phyloP scores from a whole-genome alignment of 2,329 filamentous ascomycete species.

The Botrytis paeoniae region DNA sequence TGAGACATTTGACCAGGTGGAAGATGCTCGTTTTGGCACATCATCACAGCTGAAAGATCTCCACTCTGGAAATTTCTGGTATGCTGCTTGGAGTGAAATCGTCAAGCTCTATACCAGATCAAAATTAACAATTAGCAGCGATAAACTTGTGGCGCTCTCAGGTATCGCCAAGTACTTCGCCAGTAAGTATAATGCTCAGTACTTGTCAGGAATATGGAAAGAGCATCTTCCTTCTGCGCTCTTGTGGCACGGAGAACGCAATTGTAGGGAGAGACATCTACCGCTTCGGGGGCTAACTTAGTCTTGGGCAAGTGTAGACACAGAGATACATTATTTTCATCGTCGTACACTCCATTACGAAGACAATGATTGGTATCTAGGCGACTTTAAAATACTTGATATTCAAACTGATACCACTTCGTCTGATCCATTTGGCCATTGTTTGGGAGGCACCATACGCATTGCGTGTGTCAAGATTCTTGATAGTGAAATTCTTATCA shows the following conservation, averaged over 20 bases:
- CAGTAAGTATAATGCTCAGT: too few relatives aligned
- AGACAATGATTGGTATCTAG: not conserved
- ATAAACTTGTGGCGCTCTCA: not conserved
- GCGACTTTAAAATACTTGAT: not conserved
- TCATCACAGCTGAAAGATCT: too few relatives aligned
- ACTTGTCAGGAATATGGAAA: too few relatives aligned
- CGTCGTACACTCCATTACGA: not conserved
- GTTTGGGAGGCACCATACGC: not conserved
- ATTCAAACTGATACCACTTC: too few relatives aligned
- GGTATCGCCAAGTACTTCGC: too few relatives aligned
- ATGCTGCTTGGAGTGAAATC: too few relatives aligned
- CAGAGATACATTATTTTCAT: not conserved
- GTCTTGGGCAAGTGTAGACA: not conserved
- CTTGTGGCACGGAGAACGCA: too few relatives aligned
- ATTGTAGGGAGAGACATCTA: not conserved
- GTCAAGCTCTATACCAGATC: not conserved
- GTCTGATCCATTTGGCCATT: not conserved
- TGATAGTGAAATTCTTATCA: not conserved
- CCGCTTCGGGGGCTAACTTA: not conserved
- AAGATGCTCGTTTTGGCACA: too few relatives aligned
- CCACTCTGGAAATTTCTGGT: too few relatives aligned
- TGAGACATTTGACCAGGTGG: too few relatives aligned
- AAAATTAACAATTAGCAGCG: not conserved
- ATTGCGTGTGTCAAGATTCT: not conserved
- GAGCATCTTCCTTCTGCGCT: too few relatives aligned